Base-by-base conservation (phyloP, 2,329 filamentous ascomycete genomes). In the Microascus cirrosus region DNA sequence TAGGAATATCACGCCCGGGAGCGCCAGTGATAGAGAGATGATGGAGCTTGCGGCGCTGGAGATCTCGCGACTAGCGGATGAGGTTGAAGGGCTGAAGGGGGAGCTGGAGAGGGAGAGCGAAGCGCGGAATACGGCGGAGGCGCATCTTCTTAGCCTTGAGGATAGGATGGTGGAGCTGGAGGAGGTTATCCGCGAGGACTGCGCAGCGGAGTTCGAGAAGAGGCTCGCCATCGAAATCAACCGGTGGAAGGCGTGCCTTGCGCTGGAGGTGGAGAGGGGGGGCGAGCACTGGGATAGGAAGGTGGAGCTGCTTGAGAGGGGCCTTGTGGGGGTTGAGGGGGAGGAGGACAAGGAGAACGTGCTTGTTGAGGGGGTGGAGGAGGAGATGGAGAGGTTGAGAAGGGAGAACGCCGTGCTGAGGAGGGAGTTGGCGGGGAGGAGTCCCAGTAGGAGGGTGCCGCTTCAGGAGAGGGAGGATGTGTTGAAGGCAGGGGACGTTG, bases 251-350 rank as follows among this genome's bases (percentile, higher is more conserved):
- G 81, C 80, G 0, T 87, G 84, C 0, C 82, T 91, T 69, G 87
- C 89, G 20, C 82, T 87, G 5, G 91, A 96, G 68, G 81, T 84
- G 61, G 91, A 95, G 64, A 82, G 84, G 52, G 84, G 85, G 56
- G 90, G 96, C 60, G 89, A 89, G 68, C 90, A 95, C 70, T 81
- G 94, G 67, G 92, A 97, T 69, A 83, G 83, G 63, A 99, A 99
- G 73, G 80, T 95, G 8, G 93, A 81, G 60, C 74, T 83, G 1
- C 75, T 83, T 52, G 80, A 82, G 67, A 74, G 77, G 1, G 71
- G 77, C 2, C 70, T 81, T 22, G 70, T 70, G 5, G 61, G 69
- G 24, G 59, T 65, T 0, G 79, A 80, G 11, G 74, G 53, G 76
- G 53, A 57, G 53, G 76, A 78, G 35, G 76, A 79, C 1, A 86